A percentile compares a stretch with the other conserved stretches of the same genome.
Evolutionary conservation across 495 filamentous ascomycete genomes (phyloP).

Genomic region (Penicillium macrosclerotiorum): DNA sequence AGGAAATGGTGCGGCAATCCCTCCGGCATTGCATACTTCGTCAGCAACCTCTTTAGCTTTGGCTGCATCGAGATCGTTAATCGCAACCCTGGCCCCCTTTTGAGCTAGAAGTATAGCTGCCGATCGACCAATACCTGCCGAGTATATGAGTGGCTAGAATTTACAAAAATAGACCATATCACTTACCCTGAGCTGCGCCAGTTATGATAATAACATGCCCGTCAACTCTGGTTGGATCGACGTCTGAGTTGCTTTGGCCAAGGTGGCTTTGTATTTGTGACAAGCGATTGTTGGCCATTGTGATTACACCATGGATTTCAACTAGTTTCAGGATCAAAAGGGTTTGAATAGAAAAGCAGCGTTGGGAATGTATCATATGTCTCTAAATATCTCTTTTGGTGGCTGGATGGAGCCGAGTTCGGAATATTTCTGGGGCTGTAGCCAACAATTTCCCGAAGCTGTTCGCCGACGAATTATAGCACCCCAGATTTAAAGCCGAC

Average conservation of each 20-base stretch:
- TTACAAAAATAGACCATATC: not conserved
- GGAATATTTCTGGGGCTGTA: not conserved
- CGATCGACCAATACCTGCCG: constrained; percentile 47
- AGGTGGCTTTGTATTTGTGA: not conserved
- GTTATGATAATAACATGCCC: constrained; percentile 72
- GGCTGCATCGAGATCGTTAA: constrained; percentile 64
- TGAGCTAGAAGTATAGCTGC: constrained; percentile 64
- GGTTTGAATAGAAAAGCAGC: too few species aligned
- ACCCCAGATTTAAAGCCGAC: not conserved
- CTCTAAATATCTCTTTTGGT: too few species aligned
- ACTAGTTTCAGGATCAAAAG: too few species aligned
- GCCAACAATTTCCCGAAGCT: not conserved
- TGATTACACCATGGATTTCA: too few species aligned
- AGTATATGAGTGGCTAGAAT: constrained; percentile 41
- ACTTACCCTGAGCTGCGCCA: constrained; percentile 64
- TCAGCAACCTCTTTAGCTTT: constrained; percentile 57
- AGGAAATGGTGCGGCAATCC: constrained; percentile 57
- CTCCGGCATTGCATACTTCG: constrained; percentile 57
- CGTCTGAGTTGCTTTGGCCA: not conserved
- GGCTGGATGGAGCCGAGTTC: too few species aligned
- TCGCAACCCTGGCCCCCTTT: constrained; percentile 68
- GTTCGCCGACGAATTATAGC: not conserved
- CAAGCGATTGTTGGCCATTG: not conserved
- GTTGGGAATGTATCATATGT: too few species aligned
- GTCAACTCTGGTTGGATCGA: constrained; percentile 43